Evolutionary conservation across 106 monocot genomes (phyloP).

Genomic region (Gastrodia elata): DNA sequence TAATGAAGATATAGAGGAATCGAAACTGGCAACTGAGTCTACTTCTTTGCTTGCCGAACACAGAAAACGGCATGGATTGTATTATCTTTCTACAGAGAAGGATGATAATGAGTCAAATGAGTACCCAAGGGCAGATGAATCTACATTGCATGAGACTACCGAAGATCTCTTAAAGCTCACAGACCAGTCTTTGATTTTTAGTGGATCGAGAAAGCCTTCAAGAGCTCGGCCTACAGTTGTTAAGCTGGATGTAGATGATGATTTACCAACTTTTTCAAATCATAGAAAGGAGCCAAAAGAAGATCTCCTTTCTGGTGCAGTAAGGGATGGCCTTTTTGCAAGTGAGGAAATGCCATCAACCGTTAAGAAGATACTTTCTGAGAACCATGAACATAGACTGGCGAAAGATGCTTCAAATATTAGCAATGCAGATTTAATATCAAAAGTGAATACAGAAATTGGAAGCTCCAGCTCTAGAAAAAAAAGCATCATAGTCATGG

Average conservation of each 20-base stretch:
- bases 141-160: slow-evolving; percentile 11
- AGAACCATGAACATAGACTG: slow-evolving; percentile 12
- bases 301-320: slow-evolving; percentile 52
- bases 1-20: slow-evolving; percentile 20
- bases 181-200: slow-evolving; percentile 24
- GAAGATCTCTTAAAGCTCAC: slow-evolving; percentile 41
- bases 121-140: slow-evolving; percentile 59
- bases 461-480: slow-evolving; percentile 33
- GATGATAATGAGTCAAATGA: slow-evolving; percentile 39
- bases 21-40: slow-evolving; percentile 22
- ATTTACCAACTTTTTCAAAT: slow-evolving; percentile 12
- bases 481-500: slow-evolving; percentile 29
- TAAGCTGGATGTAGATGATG: slow-evolving; percentile 60
- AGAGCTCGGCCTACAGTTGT: slow-evolving; percentile 81
- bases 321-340: slow-evolving; percentile 38
- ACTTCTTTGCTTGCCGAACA: slow-evolving; percentile 65
- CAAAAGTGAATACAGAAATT: slow-evolving; percentile 20
- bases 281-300: slow-evolving; percentile 21
- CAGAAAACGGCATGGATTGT: slow-evolving; percentile 71
- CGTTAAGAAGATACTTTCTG: slow-evolving; percentile 16
- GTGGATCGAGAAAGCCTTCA: slow-evolving; percentile 32
- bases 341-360: slow-evolving; percentile 19
- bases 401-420: slow-evolving; percentile 9
- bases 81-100: slow-evolving; percentile 64
- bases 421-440: slow-evolving; percentile 14